These are phyloP conservation scores for Pyrus communis DNA, from an alignment of 306 rosid genomes.

Conservation along the genomic window DNA sequence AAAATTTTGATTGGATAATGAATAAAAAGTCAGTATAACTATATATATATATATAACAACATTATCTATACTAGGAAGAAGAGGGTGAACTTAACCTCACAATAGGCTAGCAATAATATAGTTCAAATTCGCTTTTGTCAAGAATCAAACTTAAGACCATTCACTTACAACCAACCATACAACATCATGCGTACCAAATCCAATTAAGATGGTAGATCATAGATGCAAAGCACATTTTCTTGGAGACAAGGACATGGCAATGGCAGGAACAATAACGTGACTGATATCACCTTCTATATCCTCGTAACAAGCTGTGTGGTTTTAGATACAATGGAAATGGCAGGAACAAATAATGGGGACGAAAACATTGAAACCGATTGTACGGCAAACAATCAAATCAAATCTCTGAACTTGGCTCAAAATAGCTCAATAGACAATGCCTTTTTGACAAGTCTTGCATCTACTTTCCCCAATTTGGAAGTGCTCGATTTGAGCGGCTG, in stretches of 20 bases:
- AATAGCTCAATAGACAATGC: slow-evolving; percentile 15
- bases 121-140: too few species aligned
- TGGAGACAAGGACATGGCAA: slow-evolving; percentile 23
- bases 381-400: slow-evolving; percentile 24
- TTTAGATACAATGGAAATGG: slow-evolving; percentile 41
- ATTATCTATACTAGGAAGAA: too few species aligned
- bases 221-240: slow-evolving; percentile 15
- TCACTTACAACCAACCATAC: too few species aligned
- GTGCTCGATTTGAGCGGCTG: slow-evolving; percentile 39
- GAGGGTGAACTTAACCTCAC: too few species aligned
- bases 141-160: too few species aligned
- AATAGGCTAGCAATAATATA: too few species aligned
- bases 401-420: slow-evolving; percentile 33
- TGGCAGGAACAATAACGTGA: slow-evolving; percentile 17
- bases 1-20: too few species aligned
- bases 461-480: slow-evolving; percentile 41
- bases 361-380: not conserved
- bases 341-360: slow-evolving; percentile 15
- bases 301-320: slow-evolving; percentile 41
- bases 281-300: slow-evolving; percentile 34
- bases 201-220: too few species aligned
- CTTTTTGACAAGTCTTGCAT: slow-evolving; percentile 20
- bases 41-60: too few species aligned
- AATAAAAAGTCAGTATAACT: too few species aligned
- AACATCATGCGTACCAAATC: too few species aligned